Percentiles rank a stretch among this genome's conserved stretches.
Conservation (phyloP, 2,329 filamentous ascomycete species). For the Penicillium sp. region DNA sequence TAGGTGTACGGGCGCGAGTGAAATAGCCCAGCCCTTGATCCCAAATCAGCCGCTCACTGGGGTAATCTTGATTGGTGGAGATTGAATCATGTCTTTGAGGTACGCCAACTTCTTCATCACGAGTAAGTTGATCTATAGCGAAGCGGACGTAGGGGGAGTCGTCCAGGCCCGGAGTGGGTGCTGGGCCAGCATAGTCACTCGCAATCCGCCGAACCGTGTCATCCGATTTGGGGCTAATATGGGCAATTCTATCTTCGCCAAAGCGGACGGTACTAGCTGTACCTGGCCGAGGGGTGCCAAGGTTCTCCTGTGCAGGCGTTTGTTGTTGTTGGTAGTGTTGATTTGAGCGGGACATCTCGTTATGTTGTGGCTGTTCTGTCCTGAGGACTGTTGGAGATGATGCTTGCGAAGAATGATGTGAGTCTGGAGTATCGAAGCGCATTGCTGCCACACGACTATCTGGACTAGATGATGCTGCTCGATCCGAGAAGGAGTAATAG, state of each 20-base stretch:
- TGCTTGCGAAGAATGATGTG: conserved; percentile 34
- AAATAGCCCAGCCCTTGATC: conserved; percentile 50
- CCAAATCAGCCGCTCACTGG: conserved; percentile 54
- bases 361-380: conserved; percentile 23
- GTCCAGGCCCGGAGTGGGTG: conserved; percentile 74
- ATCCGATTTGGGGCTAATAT: conserved; percentile 28
- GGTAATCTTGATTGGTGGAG: conserved; percentile 46
- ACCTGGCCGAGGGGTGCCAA: conserved; percentile 21
- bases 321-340: conserved; percentile 11
- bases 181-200: conserved; percentile 39
- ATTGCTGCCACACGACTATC: conserved; percentile 42
- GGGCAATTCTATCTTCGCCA: conserved; percentile 25
- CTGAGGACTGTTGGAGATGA: conserved; percentile 34
- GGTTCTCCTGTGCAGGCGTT: conserved; percentile 4
- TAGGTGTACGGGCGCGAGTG: conserved; percentile 34
- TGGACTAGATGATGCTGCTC: conserved; percentile 36
- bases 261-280: conserved; percentile 33
- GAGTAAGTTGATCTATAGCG: conserved; percentile 82
- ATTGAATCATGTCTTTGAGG: conserved; percentile 55
- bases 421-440: conserved; percentile 50
- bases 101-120: conserved; percentile 65
- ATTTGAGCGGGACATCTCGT: conserved; percentile 14
- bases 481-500: conserved; percentile 52
- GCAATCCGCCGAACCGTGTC: conserved; percentile 29
- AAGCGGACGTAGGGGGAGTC: conserved; percentile 87